Conservation (phyloP, 2,329 filamentous ascomycete genomes). For the Alternaria solani region DNA sequence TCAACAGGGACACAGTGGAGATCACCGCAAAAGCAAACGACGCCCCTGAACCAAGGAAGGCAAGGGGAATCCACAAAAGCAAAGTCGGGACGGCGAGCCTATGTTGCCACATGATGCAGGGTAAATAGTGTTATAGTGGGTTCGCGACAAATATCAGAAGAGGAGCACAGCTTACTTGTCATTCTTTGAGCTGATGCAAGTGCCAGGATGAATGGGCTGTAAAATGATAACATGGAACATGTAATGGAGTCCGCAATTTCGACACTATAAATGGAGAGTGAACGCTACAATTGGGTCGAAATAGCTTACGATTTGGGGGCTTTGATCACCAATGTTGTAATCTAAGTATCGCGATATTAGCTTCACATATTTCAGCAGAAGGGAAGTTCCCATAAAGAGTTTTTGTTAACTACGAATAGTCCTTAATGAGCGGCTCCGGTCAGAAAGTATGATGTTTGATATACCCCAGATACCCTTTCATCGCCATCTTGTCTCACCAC, state of each 20-base stretch:
- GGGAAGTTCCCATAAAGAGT: neutral
- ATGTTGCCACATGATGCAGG: neutral
- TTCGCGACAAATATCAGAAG: neutral
- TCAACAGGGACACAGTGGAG: slow-evolving; percentile 3
- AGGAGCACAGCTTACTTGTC: neutral
- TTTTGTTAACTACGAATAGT: neutral
- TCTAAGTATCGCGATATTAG: neutral
- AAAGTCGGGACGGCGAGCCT: neutral
- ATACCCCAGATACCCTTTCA: neutral
- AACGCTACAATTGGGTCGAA: neutral
- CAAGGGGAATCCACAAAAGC: neutral
- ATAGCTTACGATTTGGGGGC: neutral
- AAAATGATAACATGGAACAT: neutral
- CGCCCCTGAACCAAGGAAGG: slow-evolving; percentile 3
- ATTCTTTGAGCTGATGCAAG: neutral
- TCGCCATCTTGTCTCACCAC: neutral
- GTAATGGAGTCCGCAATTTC: neutral
- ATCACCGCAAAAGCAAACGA: neutral
- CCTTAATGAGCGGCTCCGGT: neutral
- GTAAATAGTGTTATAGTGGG: too few species aligned
- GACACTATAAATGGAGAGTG: neutral
- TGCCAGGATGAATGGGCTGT: neutral
- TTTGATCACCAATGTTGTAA: neutral
- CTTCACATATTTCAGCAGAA: neutral
- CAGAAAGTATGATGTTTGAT: neutral